A percentile compares a stretch with the other conserved stretches of the same genome.
phyloP scores from a whole-genome alignment of 2,329 filamentous ascomycete species.

The Colletotrichum viniferum region DNA sequence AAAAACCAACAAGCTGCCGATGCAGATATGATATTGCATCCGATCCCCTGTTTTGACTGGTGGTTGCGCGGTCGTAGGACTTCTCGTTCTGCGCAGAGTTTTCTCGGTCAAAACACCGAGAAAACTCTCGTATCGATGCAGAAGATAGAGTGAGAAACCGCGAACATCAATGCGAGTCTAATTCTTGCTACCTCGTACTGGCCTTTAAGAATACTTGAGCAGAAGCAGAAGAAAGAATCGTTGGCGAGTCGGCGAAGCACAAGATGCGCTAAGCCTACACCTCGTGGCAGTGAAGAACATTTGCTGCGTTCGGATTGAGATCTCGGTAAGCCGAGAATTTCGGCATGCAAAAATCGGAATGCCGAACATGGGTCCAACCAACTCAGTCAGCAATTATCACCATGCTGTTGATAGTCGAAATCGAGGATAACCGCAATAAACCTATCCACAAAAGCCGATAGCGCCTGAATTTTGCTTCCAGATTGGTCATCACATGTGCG shows the following conservation, averaged over 20 bases:
- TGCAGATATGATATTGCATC: neutral
- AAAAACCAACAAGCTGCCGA: neutral
- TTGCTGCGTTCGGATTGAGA: neutral
- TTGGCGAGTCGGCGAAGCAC: neutral
- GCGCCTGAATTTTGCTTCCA: neutral
- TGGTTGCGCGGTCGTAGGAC: neutral
- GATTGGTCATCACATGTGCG: neutral
- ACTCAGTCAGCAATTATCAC: neutral
- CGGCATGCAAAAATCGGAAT: neutral
- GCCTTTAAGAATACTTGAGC: neutral
- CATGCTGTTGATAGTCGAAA: neutral
- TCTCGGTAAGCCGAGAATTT: neutral
- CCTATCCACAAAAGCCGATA: neutral
- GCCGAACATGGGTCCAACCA: neutral
- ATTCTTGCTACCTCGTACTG: neutral
- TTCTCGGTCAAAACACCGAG: neutral
- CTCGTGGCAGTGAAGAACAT: neutral
- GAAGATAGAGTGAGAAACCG: neutral
- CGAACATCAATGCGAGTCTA: neutral
- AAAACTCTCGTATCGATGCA: neutral
- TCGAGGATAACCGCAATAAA: neutral
- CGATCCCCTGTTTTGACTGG: neutral
- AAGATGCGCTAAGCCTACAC: neutral
- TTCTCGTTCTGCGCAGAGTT: neutral
- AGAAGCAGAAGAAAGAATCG: neutral